Evolutionary conservation across 1,284 basidiomycete genomes (phyloP), one percentile per base, ranked within the genome.

Genomic region (Takashimella koratensis): DNA sequence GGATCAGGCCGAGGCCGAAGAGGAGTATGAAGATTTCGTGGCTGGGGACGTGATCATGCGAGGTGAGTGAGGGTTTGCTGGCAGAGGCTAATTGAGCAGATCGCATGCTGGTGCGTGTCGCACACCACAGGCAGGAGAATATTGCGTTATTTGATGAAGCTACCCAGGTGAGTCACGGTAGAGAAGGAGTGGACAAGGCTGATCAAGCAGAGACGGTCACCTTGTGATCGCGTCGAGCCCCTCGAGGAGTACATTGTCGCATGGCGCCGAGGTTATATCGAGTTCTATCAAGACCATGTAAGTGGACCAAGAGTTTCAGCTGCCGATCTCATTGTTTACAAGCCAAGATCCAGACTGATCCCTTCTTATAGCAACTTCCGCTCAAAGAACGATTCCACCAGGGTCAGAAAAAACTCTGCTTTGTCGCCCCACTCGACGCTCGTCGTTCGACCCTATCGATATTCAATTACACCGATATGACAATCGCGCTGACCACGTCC

Each of bases 241-340:
- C 43, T 73, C 40, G 70, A 74, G 53, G 74, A 76, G 53, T 76
- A 70, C 36, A 58, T 75, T 19, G 69, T 71, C 1, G 65, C 67
- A 24, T 73, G 67, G 60, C 65, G 56, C 10, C 67, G 67, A 60
- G 67, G 57, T 5, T 58, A 62, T 23, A 53, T 75, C 8, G 73
- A 76, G 53, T 62, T 76, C 6, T 75, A 76, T 51, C 60, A 65
- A 42, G 70, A 75, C 51, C 74, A 62, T 60, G 67, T 68, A 26
- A 51, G 65, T 57, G 12, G 11, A n/a, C 4, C 44, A 16, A 43
- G 21, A 23, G 20, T 23, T 24, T n/a, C 26, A 3, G 47, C n/a
- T n/a, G n/a, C n/a, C n/a, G n/a, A n/a, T n/a, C n/a, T n/a, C n/a
- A n/a, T n/a, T n/a, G n/a, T n/a, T n/a, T n/a, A n/a, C n/a, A n/a